A percentile compares a stretch with the other conserved stretches of the same genome.
These are phyloP conservation scores for Podosphaera fusca DNA, from an alignment of 2,329 filamentous ascomycete species.

Conservation along the genomic window DNA sequence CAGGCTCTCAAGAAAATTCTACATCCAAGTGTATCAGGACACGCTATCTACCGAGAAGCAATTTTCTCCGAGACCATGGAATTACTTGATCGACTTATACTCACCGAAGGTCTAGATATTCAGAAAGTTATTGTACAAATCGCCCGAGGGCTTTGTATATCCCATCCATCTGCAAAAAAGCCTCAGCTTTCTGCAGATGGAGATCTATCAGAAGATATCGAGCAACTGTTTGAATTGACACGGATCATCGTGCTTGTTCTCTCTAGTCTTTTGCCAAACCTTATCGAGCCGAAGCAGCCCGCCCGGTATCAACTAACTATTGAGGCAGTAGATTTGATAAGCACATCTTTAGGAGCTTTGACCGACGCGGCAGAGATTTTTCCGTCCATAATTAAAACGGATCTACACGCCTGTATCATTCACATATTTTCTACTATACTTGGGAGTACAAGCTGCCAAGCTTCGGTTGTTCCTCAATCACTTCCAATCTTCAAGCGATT, in stretches of 20 bases:
- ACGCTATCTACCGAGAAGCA: constrained; percentile 86
- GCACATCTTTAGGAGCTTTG: constrained; percentile 60
- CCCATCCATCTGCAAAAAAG: constrained; percentile 69
- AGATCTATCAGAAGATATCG: constrained; percentile 84
- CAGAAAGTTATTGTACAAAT: constrained; percentile 89
- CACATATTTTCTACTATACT: constrained; percentile 92
- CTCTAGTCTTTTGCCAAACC: constrained; percentile 64
- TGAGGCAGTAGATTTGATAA: constrained; percentile 62
- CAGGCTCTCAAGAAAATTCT: constrained; percentile 86
- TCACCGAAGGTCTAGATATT: constrained; percentile 75
- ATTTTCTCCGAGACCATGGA: constrained; percentile 97
- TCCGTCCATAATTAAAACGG: constrained; percentile 85
- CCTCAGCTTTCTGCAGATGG: constrained; percentile 42
- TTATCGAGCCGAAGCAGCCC: constrained; percentile 39
- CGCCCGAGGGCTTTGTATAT: constrained; percentile 67
- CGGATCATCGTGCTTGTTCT: constrained; percentile 88
- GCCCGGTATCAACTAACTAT: constrained; percentile 60
- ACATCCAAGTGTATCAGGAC: constrained; percentile 79
- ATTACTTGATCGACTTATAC: constrained; percentile 68
- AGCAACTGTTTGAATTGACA: constrained; percentile 91
- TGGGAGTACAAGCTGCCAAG: constrained; percentile 67
- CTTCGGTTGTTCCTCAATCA: constrained; percentile 69
- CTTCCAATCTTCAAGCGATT: constrained; percentile 85
- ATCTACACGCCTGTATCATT: constrained; percentile 86
- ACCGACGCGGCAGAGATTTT: constrained; percentile 93